Base-by-base conservation (phyloP, 805 yeast genomes). In the Starmerella kuoi region DNA sequence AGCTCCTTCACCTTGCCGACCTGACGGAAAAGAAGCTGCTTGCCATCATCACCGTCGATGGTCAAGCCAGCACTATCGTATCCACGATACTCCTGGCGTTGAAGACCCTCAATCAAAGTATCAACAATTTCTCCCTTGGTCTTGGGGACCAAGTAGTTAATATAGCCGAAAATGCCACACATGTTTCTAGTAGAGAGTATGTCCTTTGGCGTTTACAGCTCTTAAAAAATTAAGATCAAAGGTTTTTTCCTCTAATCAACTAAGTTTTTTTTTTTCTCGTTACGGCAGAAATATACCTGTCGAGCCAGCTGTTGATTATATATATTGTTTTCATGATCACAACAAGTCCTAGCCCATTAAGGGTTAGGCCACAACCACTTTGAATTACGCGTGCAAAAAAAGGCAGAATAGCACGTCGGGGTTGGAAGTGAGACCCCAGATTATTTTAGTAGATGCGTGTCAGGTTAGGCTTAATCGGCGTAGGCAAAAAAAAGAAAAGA, bases 51-150 rank as follows among this genome's bases (percentile, higher is more conserved):
- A 46, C 95, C 95, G 63, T 87, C 96, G 51, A 91, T 74, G 50
- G 97, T 95, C 46, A 91, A 70, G 58, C 99, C 99, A 20, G 96
- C 80, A 18, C 97, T 87, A 64, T 91, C 99, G 58, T 91, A 91
- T 35, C 99, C 99, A 66, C 99, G 80, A 67, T 91, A 91, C 64
- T 91, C 99, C 56, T 91, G 73, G 58, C 94, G 77, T 56, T 74
- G 76, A 31, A 65, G 59, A 37, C 70, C 70, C 56, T 86, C 95
- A 38, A 88, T 72, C 51, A 91, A 73, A 46, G 86, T 85, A 62
- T 79, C 84, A 49, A 88, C 70, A 63, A 91, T 86, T 57, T 88
- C 95, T 37, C 94, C 96, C 65, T 97, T 74, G 41, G 86, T 70
- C 62, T 77, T 83, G 54, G 86, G 95, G 45, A 85, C 95, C 60